Evolutionary conservation across 768 basidiomycete genomes (phyloP), one percentile per base, ranked within the genome.

Genomic region (Hygrophorus russula): DNA sequence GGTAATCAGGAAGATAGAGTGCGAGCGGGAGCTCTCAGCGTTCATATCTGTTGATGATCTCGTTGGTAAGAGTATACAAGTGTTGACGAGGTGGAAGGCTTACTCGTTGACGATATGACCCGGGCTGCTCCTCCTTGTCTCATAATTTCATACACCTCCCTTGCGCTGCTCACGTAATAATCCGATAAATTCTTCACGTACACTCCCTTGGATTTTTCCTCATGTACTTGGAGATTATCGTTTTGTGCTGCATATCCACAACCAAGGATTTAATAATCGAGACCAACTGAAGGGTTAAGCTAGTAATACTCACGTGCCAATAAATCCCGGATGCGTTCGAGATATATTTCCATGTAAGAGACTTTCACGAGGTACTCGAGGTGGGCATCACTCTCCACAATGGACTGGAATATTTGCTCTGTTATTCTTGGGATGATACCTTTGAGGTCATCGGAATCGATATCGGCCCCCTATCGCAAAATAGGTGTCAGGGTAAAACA

Each of bases 331-430:
- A 99, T 90, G 49, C 83, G 79, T 64, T 99, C 96, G 48, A 98
- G 73, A 63, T 99, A 99, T 47, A 99, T 98, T 67, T 99, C 96
- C 94, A 99, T 97, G 63, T 98, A 99, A 29, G 91, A 96, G 41
- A 97, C 96, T 66, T 99, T 99, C 60, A 99, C 96, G 51, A 97
- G 80, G 61, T 99, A 99, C 63, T 99, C 96, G 46, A 99, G 68
- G 61, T 90, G 89, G 29, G 87, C 76, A 52, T 97, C 94, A 44
- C 92, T 94, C 56, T 91, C 82, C 46, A 96, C 82, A 58, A 99
- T 99, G 39, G 91, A 91, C 50, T 92, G 87, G 63, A 99, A 99
- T 58, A 99, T 96, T 62, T 99, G 96, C 60, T 99, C 93, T 3
- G 94, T 94, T 50, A 99, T 97, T 43, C 96, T 83, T 41, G 96